A percentile compares a stretch with the other conserved stretches of the same genome.
phyloP scores from a whole-genome alignment of 768 basidiomycete genomes.

The Boletus tylopilopsis region DNA sequence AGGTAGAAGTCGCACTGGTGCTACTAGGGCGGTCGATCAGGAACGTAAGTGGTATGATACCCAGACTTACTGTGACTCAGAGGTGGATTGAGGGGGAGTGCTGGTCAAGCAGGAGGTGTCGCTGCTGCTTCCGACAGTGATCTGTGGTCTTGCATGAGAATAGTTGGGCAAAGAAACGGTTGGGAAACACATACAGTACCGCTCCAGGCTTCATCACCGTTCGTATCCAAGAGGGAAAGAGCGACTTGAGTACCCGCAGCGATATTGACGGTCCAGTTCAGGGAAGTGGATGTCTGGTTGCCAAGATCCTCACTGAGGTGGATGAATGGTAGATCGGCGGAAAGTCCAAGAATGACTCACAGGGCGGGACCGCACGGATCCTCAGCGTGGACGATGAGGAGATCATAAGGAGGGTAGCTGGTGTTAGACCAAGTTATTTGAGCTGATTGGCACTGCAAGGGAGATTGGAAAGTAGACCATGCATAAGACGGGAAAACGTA shows the following conservation, averaged over 20 bases:
- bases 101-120: slow-evolving; percentile 37
- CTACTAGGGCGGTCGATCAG: slow-evolving; percentile 8
- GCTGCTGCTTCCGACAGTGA: slow-evolving; percentile 33
- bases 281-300: slow-evolving; percentile 42
- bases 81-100: slow-evolving; percentile 14
- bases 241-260: slow-evolving; percentile 45
- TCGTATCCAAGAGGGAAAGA: slow-evolving; percentile 51
- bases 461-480: neutral
- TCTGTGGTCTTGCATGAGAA: slow-evolving; percentile 20
- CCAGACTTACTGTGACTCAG: neutral
- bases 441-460: slow-evolving; percentile 48
- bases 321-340: slow-evolving; percentile 2
- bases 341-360: slow-evolving; percentile 37
- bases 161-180: neutral
- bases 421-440: slow-evolving; percentile 48
- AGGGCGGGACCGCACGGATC: slow-evolving; percentile 58
- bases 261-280: slow-evolving; percentile 40
- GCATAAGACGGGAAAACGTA: slow-evolving; percentile 21
- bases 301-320: slow-evolving; percentile 54
- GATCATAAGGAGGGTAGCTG: slow-evolving; percentile 49
- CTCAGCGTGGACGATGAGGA: slow-evolving; percentile 48
- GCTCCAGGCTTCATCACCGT: slow-evolving; percentile 65
- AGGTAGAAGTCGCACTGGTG: neutral
- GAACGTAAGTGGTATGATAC: neutral
- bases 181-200: slow-evolving; percentile 41